Conservation (phyloP, 441 rosid species). For the Flueggea neowawraea region DNA sequence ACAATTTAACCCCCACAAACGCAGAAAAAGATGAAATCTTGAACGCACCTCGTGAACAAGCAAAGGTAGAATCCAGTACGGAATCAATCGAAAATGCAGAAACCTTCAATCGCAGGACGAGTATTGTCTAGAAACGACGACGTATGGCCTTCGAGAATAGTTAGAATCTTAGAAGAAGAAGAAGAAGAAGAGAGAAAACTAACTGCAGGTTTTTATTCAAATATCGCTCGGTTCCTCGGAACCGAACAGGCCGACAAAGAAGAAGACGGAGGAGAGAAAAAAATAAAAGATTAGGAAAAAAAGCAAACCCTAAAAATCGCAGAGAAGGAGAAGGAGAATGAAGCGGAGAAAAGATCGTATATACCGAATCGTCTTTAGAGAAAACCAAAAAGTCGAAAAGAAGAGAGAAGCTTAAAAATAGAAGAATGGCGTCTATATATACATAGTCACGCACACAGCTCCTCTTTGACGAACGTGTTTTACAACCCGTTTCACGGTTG, state of each 20-base stretch:
- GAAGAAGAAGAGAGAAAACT: too few relatives aligned
- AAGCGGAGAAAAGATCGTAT: constrained; percentile 13
- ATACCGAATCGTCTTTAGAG: constrained; percentile 11
- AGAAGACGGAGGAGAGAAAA: background rate
- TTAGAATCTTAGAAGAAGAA: too few relatives aligned
- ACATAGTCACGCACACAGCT: constrained; percentile 2
- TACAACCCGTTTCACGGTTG: constrained; percentile 21
- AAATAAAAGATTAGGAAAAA: background rate
- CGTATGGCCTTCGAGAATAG: too few relatives aligned
- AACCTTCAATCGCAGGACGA: too few relatives aligned
- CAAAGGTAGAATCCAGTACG: too few relatives aligned
- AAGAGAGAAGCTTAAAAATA: background rate
- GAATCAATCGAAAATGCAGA: too few relatives aligned
- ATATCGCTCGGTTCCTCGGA: too few relatives aligned
- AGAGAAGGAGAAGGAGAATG: constrained; percentile 31
- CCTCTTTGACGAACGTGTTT: constrained; percentile 23
- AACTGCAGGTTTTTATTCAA: too few relatives aligned
- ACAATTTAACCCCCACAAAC: too few relatives aligned
- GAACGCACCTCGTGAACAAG: too few relatives aligned
- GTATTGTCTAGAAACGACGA: too few relatives aligned
- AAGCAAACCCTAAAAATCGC: constrained; percentile 18
- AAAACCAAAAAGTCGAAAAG: constrained; percentile 1
- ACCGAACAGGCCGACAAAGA: background rate
- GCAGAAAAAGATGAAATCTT: too few relatives aligned
- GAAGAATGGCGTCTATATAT: constrained; percentile 15